Evolutionary conservation across 1,284 basidiomycete species (phyloP).

Genomic region (Athelia sp.): DNA sequence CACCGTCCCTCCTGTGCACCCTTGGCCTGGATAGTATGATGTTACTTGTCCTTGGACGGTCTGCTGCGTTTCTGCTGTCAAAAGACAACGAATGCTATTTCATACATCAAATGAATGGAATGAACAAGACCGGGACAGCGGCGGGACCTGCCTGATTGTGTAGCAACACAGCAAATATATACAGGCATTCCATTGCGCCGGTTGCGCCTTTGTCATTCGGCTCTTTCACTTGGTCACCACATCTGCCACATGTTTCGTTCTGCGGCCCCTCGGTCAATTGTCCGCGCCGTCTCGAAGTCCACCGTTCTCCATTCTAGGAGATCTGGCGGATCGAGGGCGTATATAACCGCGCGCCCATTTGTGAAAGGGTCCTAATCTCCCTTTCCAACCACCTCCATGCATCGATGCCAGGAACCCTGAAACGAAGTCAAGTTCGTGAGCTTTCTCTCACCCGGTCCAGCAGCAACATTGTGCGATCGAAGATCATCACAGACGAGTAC

Average conservation of each 20-base stretch:
- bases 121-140: too few relatives aligned
- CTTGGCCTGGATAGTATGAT: too few relatives aligned
- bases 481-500: conserved; percentile 22
- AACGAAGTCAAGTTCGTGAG: conserved; percentile 30
- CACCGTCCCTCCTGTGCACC: too few relatives aligned
- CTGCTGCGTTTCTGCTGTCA: too few relatives aligned
- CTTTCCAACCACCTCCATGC: neutral
- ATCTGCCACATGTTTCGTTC: conserved; percentile 1
- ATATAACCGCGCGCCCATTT: neutral
- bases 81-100: too few relatives aligned
- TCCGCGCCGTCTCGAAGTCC: neutral
- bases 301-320: neutral
- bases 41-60: too few relatives aligned
- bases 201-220: too few relatives aligned
- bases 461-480: conserved; percentile 29
- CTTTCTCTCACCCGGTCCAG: conserved; percentile 29
- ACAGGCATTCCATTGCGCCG: too few relatives aligned
- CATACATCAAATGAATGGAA: too few relatives aligned
- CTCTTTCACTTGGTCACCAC: too few relatives aligned
- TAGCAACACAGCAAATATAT: too few relatives aligned
- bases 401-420: conserved; percentile 30
- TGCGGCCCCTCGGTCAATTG: neutral
- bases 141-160: too few relatives aligned
- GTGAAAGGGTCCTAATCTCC: neutral
- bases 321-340: neutral